Conservation (phyloP, 2,329 filamentous ascomycete species). For the Xylariaceae sp. region DNA sequence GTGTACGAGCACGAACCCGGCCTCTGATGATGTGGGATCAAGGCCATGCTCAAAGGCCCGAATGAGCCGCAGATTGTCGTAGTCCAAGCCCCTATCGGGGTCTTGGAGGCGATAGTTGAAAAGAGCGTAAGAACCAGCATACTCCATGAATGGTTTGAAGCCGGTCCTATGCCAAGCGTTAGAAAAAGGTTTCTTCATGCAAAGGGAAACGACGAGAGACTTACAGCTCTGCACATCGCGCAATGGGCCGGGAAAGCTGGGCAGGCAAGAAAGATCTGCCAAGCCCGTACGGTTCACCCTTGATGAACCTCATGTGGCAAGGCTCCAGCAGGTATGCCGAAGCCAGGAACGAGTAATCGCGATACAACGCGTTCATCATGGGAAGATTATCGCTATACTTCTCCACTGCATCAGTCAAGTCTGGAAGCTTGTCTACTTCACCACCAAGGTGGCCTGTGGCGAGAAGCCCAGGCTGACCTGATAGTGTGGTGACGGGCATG, state of each 20-base stretch:
- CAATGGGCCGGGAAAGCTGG: conserved; percentile 75
- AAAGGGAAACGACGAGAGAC: conserved; percentile 33
- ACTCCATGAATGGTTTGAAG: conserved; percentile 93
- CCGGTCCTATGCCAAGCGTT: conserved; percentile 46
- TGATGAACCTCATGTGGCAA: conserved; percentile 71
- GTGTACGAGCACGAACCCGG: conserved; percentile 93
- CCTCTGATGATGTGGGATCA: conserved; percentile 82
- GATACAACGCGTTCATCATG: conserved; percentile 79
- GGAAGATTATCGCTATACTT: conserved; percentile 70
- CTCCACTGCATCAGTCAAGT: conserved; percentile 70
- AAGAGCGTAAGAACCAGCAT: conserved; percentile 63
- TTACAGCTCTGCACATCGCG: conserved; percentile 80
- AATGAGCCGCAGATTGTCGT: conserved; percentile 73
- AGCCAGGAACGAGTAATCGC: conserved; percentile 88
- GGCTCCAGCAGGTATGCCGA: conserved; percentile 89
- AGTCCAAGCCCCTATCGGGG: conserved; percentile 53
- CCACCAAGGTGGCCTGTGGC: conserved; percentile 70
- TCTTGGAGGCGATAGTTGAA: conserved; percentile 63
- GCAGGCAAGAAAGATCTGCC: conserved; percentile 69
- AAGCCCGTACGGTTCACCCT: conserved; percentile 72
- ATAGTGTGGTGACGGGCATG: conserved; percentile 66
- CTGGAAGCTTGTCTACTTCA: conserved; percentile 70
- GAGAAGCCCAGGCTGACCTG: conserved; percentile 73
- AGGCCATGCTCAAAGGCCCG: conserved; percentile 89
- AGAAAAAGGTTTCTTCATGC: neutral